Evolutionary conservation across 177 flowering plant species (phyloP), one percentile per base, ranked within the genome.

Genomic region (Vitis hybrid): DNA sequence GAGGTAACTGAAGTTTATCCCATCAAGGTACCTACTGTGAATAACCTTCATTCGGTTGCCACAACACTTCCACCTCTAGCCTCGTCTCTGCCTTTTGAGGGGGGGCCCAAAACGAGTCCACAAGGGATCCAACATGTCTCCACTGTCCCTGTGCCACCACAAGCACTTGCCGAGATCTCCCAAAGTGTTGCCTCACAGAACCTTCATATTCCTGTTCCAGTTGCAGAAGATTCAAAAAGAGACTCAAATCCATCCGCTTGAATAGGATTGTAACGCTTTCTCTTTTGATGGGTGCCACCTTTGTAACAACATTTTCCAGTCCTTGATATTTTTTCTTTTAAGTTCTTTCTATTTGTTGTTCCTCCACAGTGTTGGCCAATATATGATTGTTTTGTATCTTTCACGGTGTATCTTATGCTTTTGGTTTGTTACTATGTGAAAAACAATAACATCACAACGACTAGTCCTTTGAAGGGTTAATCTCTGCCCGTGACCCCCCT

Each of bases 1-100:
- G 98, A 88, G 78, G 97, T 90, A 16, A 85, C 92, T 16, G 91
- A 92, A 78, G 93, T 90, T 9, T 79, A 81, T 66, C 91, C 88
- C 39, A 72, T 79, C 51, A 74, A 68, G 65, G 54, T 68, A 6
- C 66, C 83, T 10, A 59, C 65, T 5, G 71, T 75, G 14, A 71
- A 81, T 57, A 67, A 77, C 67, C 59, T 68, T 29, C 68, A 68
- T 9, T 67, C 82, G 5, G 22, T 62, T 18, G 45, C 80, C 12
- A 65, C 80, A 3, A 26, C 79, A 15, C 61, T 75, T 14, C 15
- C 34, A 18, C 68, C 73, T 3, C 66, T 26, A n/a, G 26, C 61
- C 49, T 70, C 76, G 12, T 29, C 74, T 26, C 16, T 48, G 26
- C 60, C 80, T 53, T 34, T 76, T 22, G 73, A 61, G 45, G 58